Conservation (phyloP, 1,284 basidiomycete genomes). For the Papiliotrema fonsecae region DNA sequence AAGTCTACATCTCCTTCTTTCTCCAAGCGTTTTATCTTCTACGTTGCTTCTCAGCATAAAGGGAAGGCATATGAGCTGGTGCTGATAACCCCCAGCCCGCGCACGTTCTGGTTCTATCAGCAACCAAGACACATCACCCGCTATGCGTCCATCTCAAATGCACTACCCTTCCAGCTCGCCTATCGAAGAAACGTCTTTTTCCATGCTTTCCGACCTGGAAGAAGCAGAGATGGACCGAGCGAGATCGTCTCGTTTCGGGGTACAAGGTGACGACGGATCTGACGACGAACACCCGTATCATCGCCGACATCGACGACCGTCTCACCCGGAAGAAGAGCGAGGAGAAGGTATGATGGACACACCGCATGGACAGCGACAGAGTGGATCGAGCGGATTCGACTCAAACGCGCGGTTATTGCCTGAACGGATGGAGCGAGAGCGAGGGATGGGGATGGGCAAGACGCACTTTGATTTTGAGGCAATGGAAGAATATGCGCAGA, state of each 20-base stretch:
- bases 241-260: constrained; percentile 21
- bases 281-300: constrained; percentile 14
- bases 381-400: constrained; percentile 19
- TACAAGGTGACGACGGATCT: constrained; percentile 20
- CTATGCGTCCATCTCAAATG: constrained; percentile 19
- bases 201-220: constrained; percentile 46
- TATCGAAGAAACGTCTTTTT: constrained; percentile 44
- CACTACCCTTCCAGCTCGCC: constrained; percentile 34
- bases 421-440: neutral
- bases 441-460: constrained; percentile 5
- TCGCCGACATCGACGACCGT: constrained; percentile 1
- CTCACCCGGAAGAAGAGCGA: constrained; percentile 12
- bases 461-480: constrained; percentile 66
- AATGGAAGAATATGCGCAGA: constrained; percentile 74
- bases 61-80: neutral
- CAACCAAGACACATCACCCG: constrained; percentile 21
- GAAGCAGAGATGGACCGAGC: constrained; percentile 47
- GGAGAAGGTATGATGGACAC: constrained; percentile 12
- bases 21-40: neutral
- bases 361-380: constrained; percentile 1
- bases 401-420: constrained; percentile 17
- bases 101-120: constrained; percentile 42
- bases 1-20: constrained; percentile 11
- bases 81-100: constrained; percentile 25
- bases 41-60: neutral